phyloP scores from a whole-genome alignment of 148 eudicot genomes.

The Chenopodium suecicum region DNA sequence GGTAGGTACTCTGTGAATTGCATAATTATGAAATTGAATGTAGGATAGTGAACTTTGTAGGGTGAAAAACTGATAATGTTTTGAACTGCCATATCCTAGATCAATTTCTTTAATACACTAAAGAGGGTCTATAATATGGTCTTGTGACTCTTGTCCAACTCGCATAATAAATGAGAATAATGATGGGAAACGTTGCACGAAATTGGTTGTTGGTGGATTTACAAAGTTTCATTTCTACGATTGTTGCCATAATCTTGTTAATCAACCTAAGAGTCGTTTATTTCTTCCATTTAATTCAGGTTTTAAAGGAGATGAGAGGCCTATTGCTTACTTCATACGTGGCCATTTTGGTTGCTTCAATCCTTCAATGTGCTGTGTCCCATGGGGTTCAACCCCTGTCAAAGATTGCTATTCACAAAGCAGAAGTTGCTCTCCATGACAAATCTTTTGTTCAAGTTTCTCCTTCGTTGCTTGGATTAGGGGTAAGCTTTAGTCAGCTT shows the following conservation, averaged over 20 bases:
- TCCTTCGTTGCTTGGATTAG: constrained; percentile 68
- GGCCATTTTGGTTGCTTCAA: constrained; percentile 36
- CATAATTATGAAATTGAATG: too few species aligned
- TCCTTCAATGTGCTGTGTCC: constrained; percentile 35
- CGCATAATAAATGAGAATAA: neutral
- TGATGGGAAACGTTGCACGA: neutral
- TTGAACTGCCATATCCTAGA: too few species aligned
- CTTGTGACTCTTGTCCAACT: neutral
- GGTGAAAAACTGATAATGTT: neutral
- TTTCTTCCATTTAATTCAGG: constrained; percentile 4
- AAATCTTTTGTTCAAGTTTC: constrained; percentile 60
- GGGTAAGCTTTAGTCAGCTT: constrained; percentile 37
- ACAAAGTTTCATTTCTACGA: neutral
- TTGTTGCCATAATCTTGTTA: neutral
- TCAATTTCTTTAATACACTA: too few species aligned
- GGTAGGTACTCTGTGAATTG: neutral
- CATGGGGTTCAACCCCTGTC: constrained; percentile 80
- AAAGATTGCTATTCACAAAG: constrained; percentile 54
- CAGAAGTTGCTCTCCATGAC: constrained; percentile 46
- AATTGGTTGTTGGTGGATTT: neutral
- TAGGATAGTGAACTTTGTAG: neutral
- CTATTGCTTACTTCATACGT: constrained; percentile 28
- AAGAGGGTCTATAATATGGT: neutral
- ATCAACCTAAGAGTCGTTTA: neutral
- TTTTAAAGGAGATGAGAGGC: constrained; percentile 25